Evolutionary conservation across 345 rosid species (phyloP).

Genomic region (Euphorbia peplus): DNA sequence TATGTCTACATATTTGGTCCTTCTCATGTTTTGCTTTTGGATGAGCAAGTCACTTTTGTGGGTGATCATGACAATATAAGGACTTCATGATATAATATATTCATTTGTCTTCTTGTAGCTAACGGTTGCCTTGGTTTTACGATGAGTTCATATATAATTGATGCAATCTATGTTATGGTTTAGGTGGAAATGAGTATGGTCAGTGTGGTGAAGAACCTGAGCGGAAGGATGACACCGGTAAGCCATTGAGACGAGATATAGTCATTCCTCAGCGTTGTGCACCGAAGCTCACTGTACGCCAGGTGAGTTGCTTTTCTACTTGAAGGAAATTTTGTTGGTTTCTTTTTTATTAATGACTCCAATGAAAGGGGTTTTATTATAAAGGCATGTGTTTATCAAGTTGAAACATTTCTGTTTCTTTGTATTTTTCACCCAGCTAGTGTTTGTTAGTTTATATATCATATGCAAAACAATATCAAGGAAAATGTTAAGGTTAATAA

Average conservation of each 20-base stretch:
- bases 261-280: conserved; percentile 95
- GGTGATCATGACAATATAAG: too few relatives aligned
- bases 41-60: background rate
- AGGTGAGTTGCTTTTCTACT: conserved; percentile 43
- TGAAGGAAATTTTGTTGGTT: background rate
- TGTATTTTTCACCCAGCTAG: background rate
- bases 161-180: conserved; percentile 13
- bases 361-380: too few relatives aligned
- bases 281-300: conserved; percentile 76
- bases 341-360: background rate
- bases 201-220: conserved; percentile 99
- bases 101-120: background rate
- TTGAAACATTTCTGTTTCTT: background rate
- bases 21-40: background rate
- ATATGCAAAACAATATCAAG: background rate
- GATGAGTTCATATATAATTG: background rate
- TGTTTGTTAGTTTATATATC: too few relatives aligned
- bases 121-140: background rate
- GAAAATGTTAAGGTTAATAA: background rate
- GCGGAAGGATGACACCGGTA: conserved; percentile 76
- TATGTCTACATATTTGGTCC: conserved; percentile 11
- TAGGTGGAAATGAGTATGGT: conserved; percentile 99
- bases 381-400: background rate
- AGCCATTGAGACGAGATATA: conserved; percentile 81
- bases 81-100: background rate